These are phyloP conservation scores for Monosporozyma siamensis DNA, from an alignment of 805 yeast species.

Conservation along the genomic window DNA sequence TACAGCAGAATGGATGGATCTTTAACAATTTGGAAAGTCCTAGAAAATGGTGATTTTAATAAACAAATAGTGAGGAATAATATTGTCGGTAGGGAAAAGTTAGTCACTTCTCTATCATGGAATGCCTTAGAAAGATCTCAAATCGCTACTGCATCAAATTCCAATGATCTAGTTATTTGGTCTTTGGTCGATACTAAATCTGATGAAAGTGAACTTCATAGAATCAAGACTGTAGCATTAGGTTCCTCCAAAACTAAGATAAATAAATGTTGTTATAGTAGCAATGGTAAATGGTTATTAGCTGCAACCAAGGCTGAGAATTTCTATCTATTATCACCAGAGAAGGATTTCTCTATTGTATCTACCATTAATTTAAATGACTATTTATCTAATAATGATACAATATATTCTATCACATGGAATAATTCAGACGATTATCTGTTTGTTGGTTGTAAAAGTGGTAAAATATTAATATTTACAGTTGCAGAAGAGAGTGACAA, in stretches of 20 bases:
- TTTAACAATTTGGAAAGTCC: conserved; percentile 19
- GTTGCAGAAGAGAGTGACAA: conserved; percentile 11
- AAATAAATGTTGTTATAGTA: conserved; percentile 30
- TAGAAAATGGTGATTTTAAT: conserved; percentile 1
- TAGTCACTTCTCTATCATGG: conserved; percentile 21
- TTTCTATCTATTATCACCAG: not conserved
- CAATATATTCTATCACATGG: conserved; percentile 27
- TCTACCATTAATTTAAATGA: conserved; percentile 5
- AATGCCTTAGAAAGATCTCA: conserved; percentile 15
- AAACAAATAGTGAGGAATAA: conserved; percentile 11
- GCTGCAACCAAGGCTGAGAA: conserved; percentile 35
- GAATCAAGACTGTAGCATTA: conserved; percentile 11
- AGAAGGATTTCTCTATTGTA: conserved; percentile 25
- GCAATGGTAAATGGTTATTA: conserved; percentile 39
- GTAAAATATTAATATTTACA: conserved; percentile 27
- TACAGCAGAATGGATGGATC: conserved; percentile 28
- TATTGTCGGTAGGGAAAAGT: conserved; percentile 15
- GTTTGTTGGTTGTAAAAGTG: conserved; percentile 41
- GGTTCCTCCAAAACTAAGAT: conserved; percentile 11
- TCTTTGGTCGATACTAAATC: conserved; percentile 11
- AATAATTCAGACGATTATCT: conserved; percentile 31
- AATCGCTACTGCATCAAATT: conserved; percentile 20
- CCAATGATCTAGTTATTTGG: conserved; percentile 19
- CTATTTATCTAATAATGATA: conserved; percentile 14
- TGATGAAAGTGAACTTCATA: conserved; percentile 8